These are phyloP conservation scores for Grammothele lineata DNA, from an alignment of 768 basidiomycete species.

Conservation along the genomic window DNA sequence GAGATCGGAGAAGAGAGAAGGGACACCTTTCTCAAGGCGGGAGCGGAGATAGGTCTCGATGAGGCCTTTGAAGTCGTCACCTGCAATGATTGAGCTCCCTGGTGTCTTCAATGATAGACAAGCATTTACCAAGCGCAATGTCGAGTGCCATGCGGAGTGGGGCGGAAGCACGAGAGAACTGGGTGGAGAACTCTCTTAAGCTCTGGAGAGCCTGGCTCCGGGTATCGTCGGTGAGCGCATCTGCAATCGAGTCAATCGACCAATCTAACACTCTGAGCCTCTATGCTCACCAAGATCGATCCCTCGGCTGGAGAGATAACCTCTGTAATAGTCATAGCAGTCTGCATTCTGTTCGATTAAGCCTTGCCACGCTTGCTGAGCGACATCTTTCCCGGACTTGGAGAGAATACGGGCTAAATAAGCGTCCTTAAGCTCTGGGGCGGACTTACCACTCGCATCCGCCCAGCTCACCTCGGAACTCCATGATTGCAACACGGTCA, in stretches of 20 bases:
- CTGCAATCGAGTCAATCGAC: slow-evolving; percentile 18
- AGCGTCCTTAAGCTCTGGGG: slow-evolving; percentile 7
- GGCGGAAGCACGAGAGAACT: slow-evolving; percentile 63
- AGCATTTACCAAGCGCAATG: slow-evolving; percentile 46
- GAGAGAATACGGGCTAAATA: slow-evolving; percentile 71
- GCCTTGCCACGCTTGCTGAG: slow-evolving; percentile 75
- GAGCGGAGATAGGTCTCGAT: slow-evolving; percentile 63
- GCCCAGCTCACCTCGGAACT: slow-evolving; percentile 52
- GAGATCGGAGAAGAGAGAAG: slow-evolving; percentile 89
- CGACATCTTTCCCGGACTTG: slow-evolving; percentile 60
- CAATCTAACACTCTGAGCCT: not conserved
- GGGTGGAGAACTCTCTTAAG: slow-evolving; percentile 55
- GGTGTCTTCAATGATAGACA: too few species aligned
- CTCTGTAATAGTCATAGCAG: slow-evolving; percentile 72
- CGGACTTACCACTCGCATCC: not conserved
- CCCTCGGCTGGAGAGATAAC: slow-evolving; percentile 63
- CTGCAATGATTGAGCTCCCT: slow-evolving; percentile 26
- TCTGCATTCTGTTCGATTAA: slow-evolving; percentile 88
- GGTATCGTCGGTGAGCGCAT: slow-evolving; percentile 43
- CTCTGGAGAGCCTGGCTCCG: slow-evolving; percentile 49
- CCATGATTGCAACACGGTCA: slow-evolving; percentile 65
- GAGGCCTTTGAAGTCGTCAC: slow-evolving; percentile 63
- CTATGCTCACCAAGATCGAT: slow-evolving; percentile 61
- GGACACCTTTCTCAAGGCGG: slow-evolving; percentile 80
- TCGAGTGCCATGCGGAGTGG: slow-evolving; percentile 72